Evolutionary conservation across 23 red algal genomes (phyloP), one percentile per base, ranked within the genome.

Genomic region (Chondrus crispus): DNA sequence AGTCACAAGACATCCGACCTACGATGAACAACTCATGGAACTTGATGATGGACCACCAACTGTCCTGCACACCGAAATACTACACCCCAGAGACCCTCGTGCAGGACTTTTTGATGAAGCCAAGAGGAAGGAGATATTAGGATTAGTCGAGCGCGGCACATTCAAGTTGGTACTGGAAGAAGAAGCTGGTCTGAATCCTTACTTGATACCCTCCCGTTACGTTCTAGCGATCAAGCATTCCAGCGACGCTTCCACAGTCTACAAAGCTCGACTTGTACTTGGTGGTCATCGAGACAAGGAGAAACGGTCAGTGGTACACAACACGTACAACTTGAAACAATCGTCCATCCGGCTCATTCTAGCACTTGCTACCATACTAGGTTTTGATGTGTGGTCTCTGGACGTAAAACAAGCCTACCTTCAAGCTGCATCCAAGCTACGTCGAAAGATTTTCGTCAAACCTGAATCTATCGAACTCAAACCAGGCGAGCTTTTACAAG

Each of bases 261-360:
- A 81, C 41, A 46, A 81, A 51, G 0, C 41, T n/a, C 0, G 0
- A 20, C 52, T 81, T 81, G 16, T 81, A 52, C n/a, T 81, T 0
- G 74, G 44, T 52, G 74, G 74, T 81, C 74, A 81, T 29, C 19
- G 74, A 29, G 74, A 81, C 29, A 19, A 20, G 52, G 41, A 81
- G 13, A 57, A 53, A 19, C 0, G 16, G 1, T 18, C 16, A 52
- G 19, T 48, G 37, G 40, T 48, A 14, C 74, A 81, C 46, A 81
- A 48, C 46, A 39, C 74, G 12, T 20, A 19, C n/a, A 81, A 19
- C 33, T 20, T 81, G 16, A 53, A 48, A 52, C 74, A 52, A n/a
- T 53, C 74, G 14, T 81, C 74, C 19, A 19, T 81, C 1, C 74
- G 37, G 39, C 44, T 81, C n/a, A 46, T 81, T 16, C 33, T 81